phyloP scores from a whole-genome alignment of 768 basidiomycete genomes.

The Coprinopsis strossmayeri region DNA sequence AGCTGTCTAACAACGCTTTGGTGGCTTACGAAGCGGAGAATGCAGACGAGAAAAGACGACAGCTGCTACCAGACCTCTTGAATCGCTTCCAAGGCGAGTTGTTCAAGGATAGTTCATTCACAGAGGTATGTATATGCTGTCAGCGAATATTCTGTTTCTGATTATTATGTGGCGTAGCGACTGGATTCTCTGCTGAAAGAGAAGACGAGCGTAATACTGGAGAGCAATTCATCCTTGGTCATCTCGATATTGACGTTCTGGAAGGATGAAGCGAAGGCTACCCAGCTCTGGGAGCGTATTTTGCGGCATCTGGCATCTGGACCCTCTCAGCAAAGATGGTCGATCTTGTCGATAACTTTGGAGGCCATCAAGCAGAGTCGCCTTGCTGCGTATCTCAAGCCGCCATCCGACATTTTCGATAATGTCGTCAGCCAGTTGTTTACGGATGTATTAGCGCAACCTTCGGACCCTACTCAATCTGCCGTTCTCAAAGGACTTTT shows the following conservation, averaged over 20 bases:
- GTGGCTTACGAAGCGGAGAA: neutral
- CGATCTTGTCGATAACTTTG: slow-evolving; percentile 26
- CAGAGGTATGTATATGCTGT: slow-evolving; percentile 31
- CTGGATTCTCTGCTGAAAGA: slow-evolving; percentile 36
- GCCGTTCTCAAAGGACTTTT: slow-evolving; percentile 33
- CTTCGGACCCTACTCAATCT: slow-evolving; percentile 15
- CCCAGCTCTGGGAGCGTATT: slow-evolving; percentile 41
- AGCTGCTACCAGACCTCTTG: slow-evolving; percentile 29
- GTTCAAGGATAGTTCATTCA: slow-evolving; percentile 36
- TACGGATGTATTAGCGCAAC: slow-evolving; percentile 24
- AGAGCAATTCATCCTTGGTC: slow-evolving; percentile 35
- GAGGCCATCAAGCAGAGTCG: slow-evolving; percentile 29
- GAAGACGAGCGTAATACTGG: slow-evolving; percentile 23
- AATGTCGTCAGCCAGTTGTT: slow-evolving; percentile 32
- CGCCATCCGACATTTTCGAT: slow-evolving; percentile 40
- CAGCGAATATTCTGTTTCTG: neutral
- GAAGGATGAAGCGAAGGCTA: slow-evolving; percentile 22
- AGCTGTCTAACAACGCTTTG: slow-evolving; percentile 10
- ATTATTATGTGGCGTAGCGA: slow-evolving; percentile 22
- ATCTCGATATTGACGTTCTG: slow-evolving; percentile 47
- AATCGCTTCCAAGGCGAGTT: slow-evolving; percentile 45
- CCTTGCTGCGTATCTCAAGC: slow-evolving; percentile 41
- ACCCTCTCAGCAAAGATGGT: slow-evolving; percentile 11
- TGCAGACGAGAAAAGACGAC: neutral
- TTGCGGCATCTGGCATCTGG: slow-evolving; percentile 36